These are phyloP conservation scores for Penicillium sp. DNA, from an alignment of 2,329 filamentous ascomycete genomes.

Conservation along the genomic window DNA sequence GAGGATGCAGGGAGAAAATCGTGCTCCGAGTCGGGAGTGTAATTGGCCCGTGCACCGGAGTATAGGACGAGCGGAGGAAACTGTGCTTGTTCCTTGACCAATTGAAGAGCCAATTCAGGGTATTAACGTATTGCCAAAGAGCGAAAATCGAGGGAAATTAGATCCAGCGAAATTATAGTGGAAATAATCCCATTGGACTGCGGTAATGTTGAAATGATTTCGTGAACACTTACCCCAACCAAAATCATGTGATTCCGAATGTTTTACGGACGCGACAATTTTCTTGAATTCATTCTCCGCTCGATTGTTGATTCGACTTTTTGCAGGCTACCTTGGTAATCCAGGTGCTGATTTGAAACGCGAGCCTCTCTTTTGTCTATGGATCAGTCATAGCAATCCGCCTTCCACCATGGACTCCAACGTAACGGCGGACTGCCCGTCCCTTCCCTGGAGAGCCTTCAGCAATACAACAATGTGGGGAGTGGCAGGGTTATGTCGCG, in stretches of 20 bases:
- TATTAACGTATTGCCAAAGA: not conserved
- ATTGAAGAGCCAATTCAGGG: not conserved
- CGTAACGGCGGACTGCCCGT: conserved; percentile 46
- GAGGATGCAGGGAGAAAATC: conserved; percentile 22
- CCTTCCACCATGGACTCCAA: conserved; percentile 40
- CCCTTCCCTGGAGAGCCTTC: conserved; percentile 64
- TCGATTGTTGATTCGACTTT: conserved; percentile 7
- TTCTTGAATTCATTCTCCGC: conserved; percentile 1
- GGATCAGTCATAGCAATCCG: conserved; percentile 25
- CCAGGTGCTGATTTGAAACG: conserved; percentile 9
- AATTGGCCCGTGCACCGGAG: conserved; percentile 23
- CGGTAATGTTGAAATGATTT: not conserved
- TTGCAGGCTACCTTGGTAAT: conserved; percentile 6
- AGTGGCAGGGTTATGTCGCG: conserved; percentile 69
- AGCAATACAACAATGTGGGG: conserved; percentile 76
- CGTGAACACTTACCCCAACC: conserved; percentile 16
- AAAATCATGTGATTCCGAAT: conserved; percentile 25
- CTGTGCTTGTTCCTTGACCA: not conserved
- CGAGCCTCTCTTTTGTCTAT: conserved; percentile 19
- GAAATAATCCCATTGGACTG: not conserved
- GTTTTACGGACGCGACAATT: conserved; percentile 16
- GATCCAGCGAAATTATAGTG: not conserved
- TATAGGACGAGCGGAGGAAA: not conserved
- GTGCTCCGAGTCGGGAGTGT: conserved; percentile 24
- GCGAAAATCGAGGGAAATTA: not conserved